Base-by-base conservation (phyloP, 2,329 filamentous ascomycete species). In the Pyrenochaeta sp. region DNA sequence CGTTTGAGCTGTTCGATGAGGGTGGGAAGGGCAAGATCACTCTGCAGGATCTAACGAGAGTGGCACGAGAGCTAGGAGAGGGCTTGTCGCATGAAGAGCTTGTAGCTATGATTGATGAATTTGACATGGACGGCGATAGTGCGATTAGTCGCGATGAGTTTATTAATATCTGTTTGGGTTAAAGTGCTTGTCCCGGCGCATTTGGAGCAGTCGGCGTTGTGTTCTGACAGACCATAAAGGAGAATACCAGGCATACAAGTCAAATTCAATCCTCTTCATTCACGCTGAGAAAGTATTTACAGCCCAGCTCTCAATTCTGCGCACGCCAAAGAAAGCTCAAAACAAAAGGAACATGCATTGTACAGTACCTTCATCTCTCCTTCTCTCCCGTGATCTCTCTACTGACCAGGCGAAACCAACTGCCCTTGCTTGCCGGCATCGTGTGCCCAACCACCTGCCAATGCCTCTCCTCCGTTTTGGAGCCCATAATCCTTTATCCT, bases 21-120 rank as follows among this genome's bases (percentile, higher is more conserved):
- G 92, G 95, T 44, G 86, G 85, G n/a, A 96, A 97, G 78, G 94
- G 94, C 6, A 87, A 90, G 62, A 97, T 99, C 65, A 92, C 90
- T 46, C 79, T 97, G 42, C 90, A 95, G 55, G 95, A 98, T 79
- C 79, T 99, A 77, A 83, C 92, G 58, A 83, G 92, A 51, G 91
- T 98, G 21, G 92, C 94, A 52, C 86, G 92, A 67, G 95, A 98
- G 75, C 81, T 99, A 60, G 95, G 95, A 7, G 94, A 98, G 76
- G 92, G 91, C 11, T 82, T 99, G 64, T 91, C 95, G 65, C 94
- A 99, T 71, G 90, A 96, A 68, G 95, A 99, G 75, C 82, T 99
- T 57, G 83, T 87, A 65, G 92, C 92, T 61, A 99, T 99, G 95
- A 95, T 99, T 79, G 92, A 97, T 71, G 94, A 98, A 77, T 96